Evolutionary conservation across 2,329 filamentous ascomycete genomes (phyloP).

Genomic region (Alternaria gaisen): DNA sequence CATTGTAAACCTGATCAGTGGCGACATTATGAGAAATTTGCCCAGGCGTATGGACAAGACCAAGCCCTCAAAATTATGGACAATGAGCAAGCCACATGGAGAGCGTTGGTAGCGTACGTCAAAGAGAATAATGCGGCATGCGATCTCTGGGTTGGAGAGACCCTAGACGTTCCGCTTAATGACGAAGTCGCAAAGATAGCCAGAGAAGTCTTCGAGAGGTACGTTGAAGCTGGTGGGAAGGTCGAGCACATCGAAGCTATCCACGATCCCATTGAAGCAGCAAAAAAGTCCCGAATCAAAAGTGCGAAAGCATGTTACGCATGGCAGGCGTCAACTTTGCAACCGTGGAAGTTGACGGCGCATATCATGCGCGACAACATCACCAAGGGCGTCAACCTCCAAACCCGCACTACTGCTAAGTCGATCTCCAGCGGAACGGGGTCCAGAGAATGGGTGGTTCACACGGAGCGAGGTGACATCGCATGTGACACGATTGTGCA

Average conservation of each 20-base stretch:
- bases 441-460: slow-evolving; percentile 26
- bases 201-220: slow-evolving; percentile 30
- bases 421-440: slow-evolving; percentile 9
- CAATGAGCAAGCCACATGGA: slow-evolving; percentile 40
- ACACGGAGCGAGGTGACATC: slow-evolving; percentile 31
- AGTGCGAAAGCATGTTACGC: slow-evolving; percentile 36
- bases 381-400: slow-evolving; percentile 14
- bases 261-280: slow-evolving; percentile 27
- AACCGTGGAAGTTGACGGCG: slow-evolving; percentile 41
- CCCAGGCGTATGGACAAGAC: slow-evolving; percentile 36
- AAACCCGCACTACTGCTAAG: too few species aligned
- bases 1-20: slow-evolving; percentile 42
- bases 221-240: slow-evolving; percentile 30
- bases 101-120: slow-evolving; percentile 30
- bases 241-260: slow-evolving; percentile 21
- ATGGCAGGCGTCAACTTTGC: slow-evolving; percentile 38
- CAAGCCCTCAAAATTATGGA: slow-evolving; percentile 39
- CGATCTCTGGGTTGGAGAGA: slow-evolving; percentile 42
- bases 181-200: slow-evolving; percentile 33
- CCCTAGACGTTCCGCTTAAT: slow-evolving; percentile 36
- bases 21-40: slow-evolving; percentile 36
- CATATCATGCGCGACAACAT: slow-evolving; percentile 37
- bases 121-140: slow-evolving; percentile 35
- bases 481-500: slow-evolving; percentile 33
- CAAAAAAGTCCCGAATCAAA: slow-evolving; percentile 26